Conservation (phyloP, 129 eudicot genomes). For the Centrapalus pauciflorus region DNA sequence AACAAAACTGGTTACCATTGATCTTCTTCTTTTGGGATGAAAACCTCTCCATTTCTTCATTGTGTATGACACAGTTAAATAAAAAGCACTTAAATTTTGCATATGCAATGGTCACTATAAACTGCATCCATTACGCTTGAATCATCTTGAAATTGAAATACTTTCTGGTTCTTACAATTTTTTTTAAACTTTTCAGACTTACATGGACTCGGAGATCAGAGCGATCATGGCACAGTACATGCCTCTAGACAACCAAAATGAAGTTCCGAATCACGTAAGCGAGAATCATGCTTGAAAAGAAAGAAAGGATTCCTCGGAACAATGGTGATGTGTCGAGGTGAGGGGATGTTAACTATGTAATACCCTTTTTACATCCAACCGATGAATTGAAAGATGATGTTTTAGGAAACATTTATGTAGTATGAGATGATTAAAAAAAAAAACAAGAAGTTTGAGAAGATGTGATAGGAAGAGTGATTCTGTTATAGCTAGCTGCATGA, state of each 20-base stretch:
- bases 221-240: constrained; percentile 94
- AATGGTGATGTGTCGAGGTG: constrained; percentile 27
- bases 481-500: not conserved
- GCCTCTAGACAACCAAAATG: constrained; percentile 90
- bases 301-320: constrained; percentile 12
- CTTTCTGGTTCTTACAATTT: not conserved
- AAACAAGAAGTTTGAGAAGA: constrained; percentile 15
- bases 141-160: not conserved
- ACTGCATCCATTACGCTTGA: not conserved
- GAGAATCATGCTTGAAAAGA: constrained; percentile 54
- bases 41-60: not conserved
- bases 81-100: too few relatives aligned
- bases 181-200: constrained; percentile 41
- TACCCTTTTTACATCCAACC: constrained; percentile 25
- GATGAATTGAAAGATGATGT: constrained; percentile 34
- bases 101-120: not conserved
- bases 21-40: not conserved
- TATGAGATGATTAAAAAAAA: constrained; percentile 34
- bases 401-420: constrained; percentile 23
- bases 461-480: constrained; percentile 7
- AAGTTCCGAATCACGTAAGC: constrained; percentile 62
- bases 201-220: constrained; percentile 98
- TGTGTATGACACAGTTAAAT: not conserved
- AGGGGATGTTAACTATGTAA: constrained; percentile 9
- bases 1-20: too few relatives aligned